Evolutionary conservation across 805 yeast genomes (phyloP).

Genomic region (Nakazawaea pomicola): DNA sequence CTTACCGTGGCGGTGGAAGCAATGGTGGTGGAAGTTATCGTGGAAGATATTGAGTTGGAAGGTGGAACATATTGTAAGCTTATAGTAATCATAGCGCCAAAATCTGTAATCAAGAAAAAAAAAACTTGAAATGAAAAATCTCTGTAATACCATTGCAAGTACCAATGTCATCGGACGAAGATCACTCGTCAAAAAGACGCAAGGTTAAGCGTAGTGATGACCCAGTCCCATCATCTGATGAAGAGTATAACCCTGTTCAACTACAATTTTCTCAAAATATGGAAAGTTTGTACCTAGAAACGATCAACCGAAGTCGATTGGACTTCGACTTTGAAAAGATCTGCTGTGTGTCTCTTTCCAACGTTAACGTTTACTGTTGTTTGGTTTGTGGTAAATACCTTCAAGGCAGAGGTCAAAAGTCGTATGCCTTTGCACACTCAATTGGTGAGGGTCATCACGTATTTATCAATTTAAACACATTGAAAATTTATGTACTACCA

Average conservation of each 20-base stretch:
- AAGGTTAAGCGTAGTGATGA: not conserved
- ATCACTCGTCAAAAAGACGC: too few species aligned
- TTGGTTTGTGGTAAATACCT: slow-evolving; percentile 68
- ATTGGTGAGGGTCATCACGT: slow-evolving; percentile 59
- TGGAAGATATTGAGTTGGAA: not conserved
- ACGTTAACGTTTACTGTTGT: slow-evolving; percentile 64
- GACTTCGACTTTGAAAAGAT: slow-evolving; percentile 70
- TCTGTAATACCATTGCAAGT: too few species aligned
- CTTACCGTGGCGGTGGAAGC: slow-evolving; percentile 1
- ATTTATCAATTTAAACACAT: slow-evolving; percentile 47
- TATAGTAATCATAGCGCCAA: too few species aligned
- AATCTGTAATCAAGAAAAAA: too few species aligned
- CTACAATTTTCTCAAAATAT: not conserved
- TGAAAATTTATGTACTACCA: slow-evolving; percentile 56
- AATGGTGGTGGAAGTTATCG: slow-evolving; percentile 3
- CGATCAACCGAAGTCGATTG: slow-evolving; percentile 37
- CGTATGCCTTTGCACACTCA: slow-evolving; percentile 67
- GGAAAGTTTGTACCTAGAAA: slow-evolving; percentile 28
- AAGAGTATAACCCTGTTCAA: not conserved
- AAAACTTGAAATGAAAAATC: not conserved
- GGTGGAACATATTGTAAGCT: too few species aligned
- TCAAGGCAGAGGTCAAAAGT: slow-evolving; percentile 59
- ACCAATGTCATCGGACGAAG: too few species aligned
- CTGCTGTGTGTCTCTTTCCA: slow-evolving; percentile 60
- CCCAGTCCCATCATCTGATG: not conserved